Evolutionary conservation across 371 early-diverging fungal species (phyloP), one percentile per base, ranked within the genome.

Genomic region (Amoeboaphelidium protococcarum): DNA sequence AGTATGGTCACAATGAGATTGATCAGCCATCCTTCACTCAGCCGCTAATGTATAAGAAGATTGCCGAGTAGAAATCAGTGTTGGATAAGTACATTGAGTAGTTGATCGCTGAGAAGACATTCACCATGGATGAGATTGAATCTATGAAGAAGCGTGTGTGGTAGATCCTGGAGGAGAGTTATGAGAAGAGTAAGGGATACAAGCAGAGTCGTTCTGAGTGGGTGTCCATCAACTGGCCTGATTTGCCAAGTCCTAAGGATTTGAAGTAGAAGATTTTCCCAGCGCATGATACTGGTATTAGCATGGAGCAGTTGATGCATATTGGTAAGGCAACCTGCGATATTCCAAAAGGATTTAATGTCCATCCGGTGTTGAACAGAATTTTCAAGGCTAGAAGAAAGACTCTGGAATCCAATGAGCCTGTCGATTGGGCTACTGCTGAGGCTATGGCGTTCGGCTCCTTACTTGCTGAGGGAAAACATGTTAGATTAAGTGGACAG

Each of bases 11-110:
- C 77, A 95, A 95, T 66, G 95, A 95, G 67, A 80, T 82, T 27
- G 95, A 95, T 66, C 87, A 91, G 64, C 95, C 95, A 44, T 76
- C 74, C 56, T 95, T 95, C 68, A 95, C 95, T 19, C 95, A 95
- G 62, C 95, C 95, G 41, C 69, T 72, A 55, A 92, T 94, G 95
- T 94, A 94, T 68, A 63, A 80, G 62, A 73, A 73, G 48, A 85
- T 94, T 62, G 66, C 68, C 49, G 70, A 78, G 61, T 81, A 83
- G 71, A 56, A 54, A 26, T 80, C 89, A 6, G 82, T 77, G 25
- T 62, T 83, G 46, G 72, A 87, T 41, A 72, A 72, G 57, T 94
- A 94, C 68, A 72, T 69, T 47, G 62, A 66, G 27, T 72, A 82
- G 63, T 72, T 92, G 40, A 59, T 81, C 43, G 51, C 60, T 47